Conservation (phyloP, 208 protist genomes). For the Lotmaria passim region DNA sequence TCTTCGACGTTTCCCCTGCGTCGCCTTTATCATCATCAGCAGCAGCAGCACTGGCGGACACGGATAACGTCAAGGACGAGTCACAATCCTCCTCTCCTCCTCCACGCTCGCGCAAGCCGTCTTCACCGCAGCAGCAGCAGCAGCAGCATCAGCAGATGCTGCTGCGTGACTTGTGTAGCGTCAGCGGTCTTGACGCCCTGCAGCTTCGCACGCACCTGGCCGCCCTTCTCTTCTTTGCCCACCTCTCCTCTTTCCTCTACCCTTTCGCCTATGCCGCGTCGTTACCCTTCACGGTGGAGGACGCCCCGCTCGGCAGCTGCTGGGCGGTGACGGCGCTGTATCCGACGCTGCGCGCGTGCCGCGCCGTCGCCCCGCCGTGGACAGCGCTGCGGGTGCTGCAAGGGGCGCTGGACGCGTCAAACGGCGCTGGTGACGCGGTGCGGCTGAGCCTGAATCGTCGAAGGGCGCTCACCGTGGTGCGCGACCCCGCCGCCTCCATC, state of each 20-base stretch:
- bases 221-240: slow-evolving; percentile 29
- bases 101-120: too few relatives aligned
- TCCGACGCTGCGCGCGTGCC: slow-evolving; percentile 29
- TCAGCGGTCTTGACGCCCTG: slow-evolving; percentile 21
- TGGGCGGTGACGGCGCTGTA: slow-evolving; percentile 24
- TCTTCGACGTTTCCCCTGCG: slow-evolving; percentile 4
- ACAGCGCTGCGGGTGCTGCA: slow-evolving; percentile 47
- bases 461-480: slow-evolving; percentile 70
- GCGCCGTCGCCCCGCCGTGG: slow-evolving; percentile 44
- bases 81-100: slow-evolving; percentile 2
- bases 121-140: slow-evolving; percentile 9
- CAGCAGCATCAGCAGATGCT: slow-evolving; percentile 23
- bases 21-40: not conserved
- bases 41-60: not conserved
- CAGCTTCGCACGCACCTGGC: slow-evolving; percentile 25
- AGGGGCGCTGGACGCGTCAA: slow-evolving; percentile 49
- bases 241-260: slow-evolving; percentile 37
- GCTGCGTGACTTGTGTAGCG: slow-evolving; percentile 26
- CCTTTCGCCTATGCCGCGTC: slow-evolving; percentile 36
- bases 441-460: slow-evolving; percentile 87
- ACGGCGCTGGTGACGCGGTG: slow-evolving; percentile 57
- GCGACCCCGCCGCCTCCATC: slow-evolving; percentile 42
- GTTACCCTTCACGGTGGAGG: slow-evolving; percentile 34
- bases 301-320: slow-evolving; percentile 19
- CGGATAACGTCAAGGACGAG: not conserved